phyloP scores from a whole-genome alignment of 1,284 basidiomycete species.

The Austropuccinia psidii region DNA sequence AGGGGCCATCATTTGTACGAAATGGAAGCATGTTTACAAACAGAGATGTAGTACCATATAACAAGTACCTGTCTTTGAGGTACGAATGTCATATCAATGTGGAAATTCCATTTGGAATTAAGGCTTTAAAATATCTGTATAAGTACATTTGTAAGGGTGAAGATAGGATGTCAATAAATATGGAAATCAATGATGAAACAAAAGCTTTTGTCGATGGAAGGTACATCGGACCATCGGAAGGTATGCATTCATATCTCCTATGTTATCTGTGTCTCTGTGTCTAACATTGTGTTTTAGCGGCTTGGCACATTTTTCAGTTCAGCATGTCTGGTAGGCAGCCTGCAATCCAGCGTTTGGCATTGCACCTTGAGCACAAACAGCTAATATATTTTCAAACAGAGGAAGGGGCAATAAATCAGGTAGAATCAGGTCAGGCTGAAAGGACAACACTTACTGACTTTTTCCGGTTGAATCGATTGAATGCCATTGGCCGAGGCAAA shows the following conservation, averaged over 20 bases:
- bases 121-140: constrained; percentile 8
- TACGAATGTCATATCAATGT: constrained; percentile 20
- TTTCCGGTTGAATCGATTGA: neutral
- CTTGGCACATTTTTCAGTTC: neutral
- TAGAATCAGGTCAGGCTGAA: neutral
- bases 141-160: constrained; percentile 21
- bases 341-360: neutral
- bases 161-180: neutral
- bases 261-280: neutral
- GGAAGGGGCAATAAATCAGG: neutral
- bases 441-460: neutral
- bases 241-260: neutral
- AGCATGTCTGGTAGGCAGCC: neutral
- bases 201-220: neutral
- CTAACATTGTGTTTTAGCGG: neutral
- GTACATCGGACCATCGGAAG: constrained; percentile 11
- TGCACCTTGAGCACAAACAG: neutral
- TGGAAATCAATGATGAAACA: neutral
- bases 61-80: neutral
- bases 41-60: constrained; percentile 9
- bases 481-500: neutral
- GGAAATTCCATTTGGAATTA: neutral
- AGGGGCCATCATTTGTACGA: neutral
- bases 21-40: neutral
- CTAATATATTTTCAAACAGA: neutral